Evolutionary conservation across 2,329 filamentous ascomycete species (phyloP).

Genomic region (Talaromyces sp.): DNA sequence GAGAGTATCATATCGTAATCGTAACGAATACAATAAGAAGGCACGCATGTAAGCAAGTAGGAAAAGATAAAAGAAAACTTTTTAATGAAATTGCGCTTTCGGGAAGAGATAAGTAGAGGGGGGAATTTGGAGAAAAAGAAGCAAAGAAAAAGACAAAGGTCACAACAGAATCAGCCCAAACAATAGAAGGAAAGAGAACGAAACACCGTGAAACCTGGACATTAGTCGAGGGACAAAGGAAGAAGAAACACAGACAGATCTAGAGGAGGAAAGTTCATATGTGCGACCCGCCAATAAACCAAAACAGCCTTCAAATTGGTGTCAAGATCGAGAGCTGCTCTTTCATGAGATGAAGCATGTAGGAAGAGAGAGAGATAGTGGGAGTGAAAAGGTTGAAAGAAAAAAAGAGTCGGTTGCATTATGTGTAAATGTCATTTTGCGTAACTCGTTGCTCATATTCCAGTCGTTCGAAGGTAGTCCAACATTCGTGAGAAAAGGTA

Average conservation of each 20-base stretch:
- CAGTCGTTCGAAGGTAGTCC: conserved; percentile 13
- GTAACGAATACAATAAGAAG: conserved; percentile 8
- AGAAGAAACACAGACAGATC: conserved; percentile 12
- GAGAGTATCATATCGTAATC: conserved; percentile 3
- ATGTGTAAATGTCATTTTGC: conserved; percentile 20
- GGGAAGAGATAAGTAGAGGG: conserved; percentile 3
- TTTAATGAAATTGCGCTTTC: conserved; percentile 10
- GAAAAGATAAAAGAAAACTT: neutral
- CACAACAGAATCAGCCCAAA: conserved; percentile 16
- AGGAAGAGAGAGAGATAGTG: neutral
- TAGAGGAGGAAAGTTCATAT: conserved; percentile 14
- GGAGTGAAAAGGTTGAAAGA: neutral
- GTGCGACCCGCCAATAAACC: conserved; percentile 16
- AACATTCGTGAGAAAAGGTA: neutral
- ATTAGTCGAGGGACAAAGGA: conserved; percentile 14
- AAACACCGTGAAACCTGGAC: conserved; percentile 16
- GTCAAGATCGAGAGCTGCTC: conserved; percentile 11
- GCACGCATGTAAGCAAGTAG: neutral
- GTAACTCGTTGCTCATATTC: conserved; percentile 21
- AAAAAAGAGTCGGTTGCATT: conserved; percentile 12
- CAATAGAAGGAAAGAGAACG: neutral
- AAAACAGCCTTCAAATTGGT: conserved; percentile 15
- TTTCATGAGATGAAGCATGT: conserved; percentile 13
- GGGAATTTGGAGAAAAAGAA: neutral
- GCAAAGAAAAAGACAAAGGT: neutral